phyloP scores from a whole-genome alignment of 176 grass and related monocot species.

The Calamus simplicifolius region DNA sequence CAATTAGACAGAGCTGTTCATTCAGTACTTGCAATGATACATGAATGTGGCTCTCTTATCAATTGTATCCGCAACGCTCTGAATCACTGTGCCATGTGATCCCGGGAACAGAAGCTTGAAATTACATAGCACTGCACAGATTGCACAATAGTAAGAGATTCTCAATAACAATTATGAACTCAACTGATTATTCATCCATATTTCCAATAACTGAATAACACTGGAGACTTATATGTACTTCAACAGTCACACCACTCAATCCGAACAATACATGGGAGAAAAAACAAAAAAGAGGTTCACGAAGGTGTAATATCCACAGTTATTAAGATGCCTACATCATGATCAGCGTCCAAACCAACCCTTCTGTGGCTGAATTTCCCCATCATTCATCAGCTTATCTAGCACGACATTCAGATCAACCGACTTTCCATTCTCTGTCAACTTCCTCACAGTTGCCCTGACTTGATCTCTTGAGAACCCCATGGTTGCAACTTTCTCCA shows the following conservation, averaged over 20 bases:
- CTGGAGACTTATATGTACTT: not conserved
- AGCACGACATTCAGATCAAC: slow-evolving; percentile 90
- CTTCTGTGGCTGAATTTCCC: slow-evolving; percentile 54
- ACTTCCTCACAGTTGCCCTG: slow-evolving; percentile 58
- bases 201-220: slow-evolving; percentile 7
- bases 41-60: too few relatives aligned
- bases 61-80: too few relatives aligned
- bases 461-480: slow-evolving; percentile 92
- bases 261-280: not conserved
- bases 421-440: slow-evolving; percentile 81
- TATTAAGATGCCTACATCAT: not conserved
- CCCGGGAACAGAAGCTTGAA: too few relatives aligned
- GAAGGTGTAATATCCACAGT: slow-evolving; percentile 29
- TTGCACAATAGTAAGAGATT: too few relatives aligned
- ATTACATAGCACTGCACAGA: too few relatives aligned
- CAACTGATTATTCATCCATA: too few relatives aligned
- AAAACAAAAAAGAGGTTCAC: slow-evolving; percentile 12
- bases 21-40: too few relatives aligned
- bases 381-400: slow-evolving; percentile 87
- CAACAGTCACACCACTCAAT: slow-evolving; percentile 1
- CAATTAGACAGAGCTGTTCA: too few relatives aligned
- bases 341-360: slow-evolving; percentile 57
- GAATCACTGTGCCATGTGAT: too few relatives aligned
- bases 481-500: slow-evolving; percentile 90
- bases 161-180: too few relatives aligned